phyloP scores from a whole-genome alignment of 495 filamentous ascomycete genomes.

The Aspergillus olivimuriae region DNA sequence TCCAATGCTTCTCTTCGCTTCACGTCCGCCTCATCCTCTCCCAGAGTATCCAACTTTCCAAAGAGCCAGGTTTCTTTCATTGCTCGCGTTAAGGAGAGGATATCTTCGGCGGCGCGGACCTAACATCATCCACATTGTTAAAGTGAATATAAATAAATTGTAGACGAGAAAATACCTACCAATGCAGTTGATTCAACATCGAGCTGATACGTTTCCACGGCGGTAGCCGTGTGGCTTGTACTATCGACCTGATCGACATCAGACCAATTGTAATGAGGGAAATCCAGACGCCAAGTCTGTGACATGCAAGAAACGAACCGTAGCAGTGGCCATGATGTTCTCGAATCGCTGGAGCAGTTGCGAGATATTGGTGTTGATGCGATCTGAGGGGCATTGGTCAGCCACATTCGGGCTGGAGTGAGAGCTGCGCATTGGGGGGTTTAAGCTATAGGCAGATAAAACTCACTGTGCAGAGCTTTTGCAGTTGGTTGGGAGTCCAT shows the following conservation, averaged over 20 bases:
- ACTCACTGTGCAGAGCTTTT: constrained; percentile 35
- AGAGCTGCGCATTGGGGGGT: neutral
- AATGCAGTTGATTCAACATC: constrained; percentile 58
- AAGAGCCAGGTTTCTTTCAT: constrained; percentile 75
- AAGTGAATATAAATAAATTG: neutral
- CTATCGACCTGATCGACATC: constrained; percentile 39
- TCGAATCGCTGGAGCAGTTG: constrained; percentile 56
- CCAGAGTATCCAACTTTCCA: constrained; percentile 60
- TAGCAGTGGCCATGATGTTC: constrained; percentile 51
- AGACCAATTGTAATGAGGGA: no score
- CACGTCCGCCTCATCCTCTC: constrained; percentile 39
- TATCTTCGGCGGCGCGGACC: constrained; percentile 62
- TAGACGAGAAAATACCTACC: constrained; percentile 31
- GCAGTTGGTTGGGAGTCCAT: constrained; percentile 36
- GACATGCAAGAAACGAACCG: constrained; percentile 35
- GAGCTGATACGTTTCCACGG: constrained; percentile 55
- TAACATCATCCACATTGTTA: constrained; percentile 13
- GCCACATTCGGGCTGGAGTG: neutral
- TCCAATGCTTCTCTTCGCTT: constrained; percentile 43
- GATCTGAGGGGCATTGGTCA: constrained; percentile 31
- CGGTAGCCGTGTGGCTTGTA: constrained; percentile 37
- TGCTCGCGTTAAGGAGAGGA: constrained; percentile 53
- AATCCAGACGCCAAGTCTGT: no score
- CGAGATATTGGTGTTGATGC: constrained; percentile 47
- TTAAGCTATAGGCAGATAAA: neutral